Base-by-base conservation (phyloP, 495 filamentous ascomycete genomes). In the Neurospora intermedia region DNA sequence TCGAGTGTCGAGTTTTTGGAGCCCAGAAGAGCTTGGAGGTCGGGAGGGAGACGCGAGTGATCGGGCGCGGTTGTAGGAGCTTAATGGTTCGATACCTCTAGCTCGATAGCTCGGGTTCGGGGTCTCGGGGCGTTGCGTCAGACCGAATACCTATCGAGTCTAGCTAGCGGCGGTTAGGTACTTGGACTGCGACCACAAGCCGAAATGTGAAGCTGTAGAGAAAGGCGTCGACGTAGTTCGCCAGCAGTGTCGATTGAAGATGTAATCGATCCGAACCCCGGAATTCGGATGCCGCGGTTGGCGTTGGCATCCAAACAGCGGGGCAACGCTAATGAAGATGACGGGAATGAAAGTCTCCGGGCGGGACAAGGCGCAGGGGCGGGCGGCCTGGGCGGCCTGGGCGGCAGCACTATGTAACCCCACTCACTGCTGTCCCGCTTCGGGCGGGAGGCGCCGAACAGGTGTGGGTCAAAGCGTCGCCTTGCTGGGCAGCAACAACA, bases 271-370 rank as follows among this genome's bases (percentile, higher is more conserved):
- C 42, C 1, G 35, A 38, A 38, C 35, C 35, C 35, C 35, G 6
- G 35, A 48, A 59, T 66, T 66, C 54, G 54, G 27, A 66, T 16
- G 54, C 54, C 54, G 27, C 54, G 54, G 54, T 66, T 66, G 27
- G 54, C 54, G 23, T 62, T 62, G 54, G 27, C 54, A 18, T 16
- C 35, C 27, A n/a, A n/a, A n/a, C n/a, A 35, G 54, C 31, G 54
- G 54, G 54, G 48, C 20, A 23, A 23, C 20, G 48, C 9, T 46
- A 59, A 42, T 38, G 3, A 38, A 38, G 35, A 39, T 13, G 41
- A n/a, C n/a, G n/a, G n/a, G n/a, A 31, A 15, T 42, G 40, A 46
- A 45, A 46, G 18, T 46, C 43, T 46, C 43, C 43, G 43, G 15
- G 42, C 40, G 40, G 40, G 40, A 41, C 40, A 41, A 41, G 40